A percentile compares a stretch with the other conserved stretches of the same genome.
Evolutionary conservation across 352 stramenopile genomes (phyloP).

Genomic region (Globisporangium camurandrum): DNA sequence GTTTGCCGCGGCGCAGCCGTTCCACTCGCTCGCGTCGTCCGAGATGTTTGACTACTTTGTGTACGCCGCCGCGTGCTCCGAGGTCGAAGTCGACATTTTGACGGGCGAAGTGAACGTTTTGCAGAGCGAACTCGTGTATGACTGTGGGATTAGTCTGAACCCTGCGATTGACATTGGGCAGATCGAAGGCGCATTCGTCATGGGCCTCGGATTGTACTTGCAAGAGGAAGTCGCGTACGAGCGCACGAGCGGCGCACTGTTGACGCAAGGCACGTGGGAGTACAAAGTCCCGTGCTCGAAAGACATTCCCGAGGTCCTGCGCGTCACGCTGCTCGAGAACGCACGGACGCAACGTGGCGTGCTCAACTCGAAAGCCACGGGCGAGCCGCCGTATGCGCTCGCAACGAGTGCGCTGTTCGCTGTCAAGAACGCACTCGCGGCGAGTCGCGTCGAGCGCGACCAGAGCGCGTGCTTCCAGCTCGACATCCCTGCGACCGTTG

Average conservation of each 20-base stretch:
- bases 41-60: constrained; percentile 97
- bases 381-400: constrained; percentile 95
- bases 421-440: constrained; percentile 94
- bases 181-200: constrained; percentile 96
- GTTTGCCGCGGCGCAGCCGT: no score
- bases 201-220: constrained; percentile 93
- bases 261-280: constrained; percentile 30
- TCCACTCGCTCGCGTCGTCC: no score
- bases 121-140: constrained; percentile 84
- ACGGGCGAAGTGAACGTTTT: constrained; percentile 90
- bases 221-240: constrained; percentile 72
- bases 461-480: no score
- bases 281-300: background rate
- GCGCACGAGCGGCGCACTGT: background rate
- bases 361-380: constrained; percentile 94
- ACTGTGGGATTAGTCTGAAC: constrained; percentile 94
- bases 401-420: constrained; percentile 93
- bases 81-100: constrained; percentile 94
- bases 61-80: constrained; percentile 88
- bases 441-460: no score
- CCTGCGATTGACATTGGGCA: constrained; percentile 96
- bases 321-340: background rate
- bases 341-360: constrained; percentile 56
- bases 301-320: background rate
- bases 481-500: no score